Evolutionary conservation across 208 protist species (phyloP), one percentile per base, ranked within the genome.

Genomic region (Trypanosoma vivax): DNA sequence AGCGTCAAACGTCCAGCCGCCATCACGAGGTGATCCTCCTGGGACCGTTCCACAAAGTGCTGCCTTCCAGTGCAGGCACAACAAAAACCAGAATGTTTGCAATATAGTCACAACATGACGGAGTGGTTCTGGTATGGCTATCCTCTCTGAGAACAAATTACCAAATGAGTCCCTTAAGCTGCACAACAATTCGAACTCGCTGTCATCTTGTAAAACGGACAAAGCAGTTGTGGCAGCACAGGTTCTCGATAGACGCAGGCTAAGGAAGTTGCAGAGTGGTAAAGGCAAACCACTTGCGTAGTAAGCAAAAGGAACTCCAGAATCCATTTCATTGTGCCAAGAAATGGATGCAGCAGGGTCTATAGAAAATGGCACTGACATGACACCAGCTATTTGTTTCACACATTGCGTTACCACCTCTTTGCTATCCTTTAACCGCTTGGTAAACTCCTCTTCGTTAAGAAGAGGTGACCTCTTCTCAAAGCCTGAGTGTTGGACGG

Each of bases 1-100:
- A 10, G 75, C 70, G 21, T 47, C 52, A 25, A 71, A 76, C 13
- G 62, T 75, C 63, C 65, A 88, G 5, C 76, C 76, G 0, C 29
- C 21, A 23, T 52, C 43, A 19, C 33, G 2, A 16, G 30, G 33
- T 25, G 29, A n/a, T 7, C 18, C 37, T 33, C 1, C 33, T 35
- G 9, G 23, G 9, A 43, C 34, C 23, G 21, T 28, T 1, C 54
- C 43, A 1, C 24, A 18, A 31, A 60, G 34, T 42, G 54, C 29
- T 11, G 19, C 38, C 1, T 7, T 23, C 54, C 54, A 60, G 24
- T 60, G 42, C 31, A 25, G 45, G 11, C 54, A 60, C 9, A 60
- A 27, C 1, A 28, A 30, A 51, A 60, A 14, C 54, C 54, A 60
- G 35, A 52, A 34, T 2, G 54, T 60, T 31, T 37, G 54, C 14